Evolutionary conservation across 805 yeast genomes (phyloP), one percentile per base, ranked within the genome.

Genomic region (Zygoascus flipseniorum): DNA sequence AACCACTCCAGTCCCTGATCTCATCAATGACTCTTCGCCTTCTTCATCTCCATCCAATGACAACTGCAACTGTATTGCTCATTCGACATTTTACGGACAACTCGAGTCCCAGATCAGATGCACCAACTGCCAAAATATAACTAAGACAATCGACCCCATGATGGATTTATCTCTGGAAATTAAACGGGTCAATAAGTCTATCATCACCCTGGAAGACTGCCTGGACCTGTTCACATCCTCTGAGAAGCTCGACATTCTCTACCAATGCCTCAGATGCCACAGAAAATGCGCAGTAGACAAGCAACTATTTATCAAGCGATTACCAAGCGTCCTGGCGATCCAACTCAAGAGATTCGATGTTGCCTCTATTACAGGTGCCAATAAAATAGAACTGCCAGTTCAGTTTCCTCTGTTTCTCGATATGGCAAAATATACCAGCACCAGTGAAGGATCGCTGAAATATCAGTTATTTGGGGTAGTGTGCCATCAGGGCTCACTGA

Each of bases 401-500:
- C 71, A 76, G 43, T 84, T 83, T 59, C 97, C 97, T 14, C 68
- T 82, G 45, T 81, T 80, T 61, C 69, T 93, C 50, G 83, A 92
- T 64, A 74, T 93, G 79, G 69, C 80, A 8, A 78, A 80, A 32
- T 92, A 86, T 64, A 65, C 65, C 8, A 54, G 52, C 14, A 11
- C 51, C n/a, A 37, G 28, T 18, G 39, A 50, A 14, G 42, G 31
- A 14, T 41, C 18, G 4, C 64, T 78, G n/a, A 69, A 81, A 1
- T 92, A 86, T 68, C 97, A 92, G 68, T 75, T 93, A 43, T 89
- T 83, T 69, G 96, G 92, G 1, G 80, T 90, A 32, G 85, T 93
- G 9, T 82, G 89, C 61, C 99, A 93, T 67, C 82, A 82, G 35
- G 99, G 99, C 1, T 83, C 92, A 18, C 93, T 92, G 6, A 89